phyloP scores from a whole-genome alignment of 805 yeast species.

The Candida morakotiae region DNA sequence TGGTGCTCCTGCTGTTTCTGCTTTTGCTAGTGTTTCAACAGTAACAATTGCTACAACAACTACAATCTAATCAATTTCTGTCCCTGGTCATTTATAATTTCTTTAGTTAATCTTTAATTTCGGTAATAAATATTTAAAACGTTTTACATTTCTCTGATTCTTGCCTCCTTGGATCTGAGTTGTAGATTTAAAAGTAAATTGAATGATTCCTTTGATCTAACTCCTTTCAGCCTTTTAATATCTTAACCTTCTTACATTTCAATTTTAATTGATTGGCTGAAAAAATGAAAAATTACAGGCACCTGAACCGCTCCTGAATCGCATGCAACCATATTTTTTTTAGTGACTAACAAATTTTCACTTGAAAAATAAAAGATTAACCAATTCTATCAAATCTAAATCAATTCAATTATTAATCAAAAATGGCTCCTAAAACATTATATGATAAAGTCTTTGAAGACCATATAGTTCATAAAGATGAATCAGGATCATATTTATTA shows the following conservation, averaged over 20 bases:
- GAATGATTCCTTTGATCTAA: too few species aligned
- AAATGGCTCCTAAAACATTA: constrained; percentile 58
- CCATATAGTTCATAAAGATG: constrained; percentile 88
- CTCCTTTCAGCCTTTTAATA: too few species aligned
- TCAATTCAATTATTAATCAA: too few species aligned
- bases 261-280: neutral
- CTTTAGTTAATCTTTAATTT: neutral
- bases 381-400: too few species aligned
- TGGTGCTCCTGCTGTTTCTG: neutral
- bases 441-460: constrained; percentile 96
- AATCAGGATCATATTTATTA: constrained; percentile 78
- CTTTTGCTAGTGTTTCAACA: neutral
- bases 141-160: neutral
- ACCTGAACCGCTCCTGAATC: constrained; percentile 4
- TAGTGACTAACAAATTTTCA: constrained; percentile 3
- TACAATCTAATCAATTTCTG: neutral
- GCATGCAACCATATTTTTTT: neutral
- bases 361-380: too few species aligned
- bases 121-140: neutral
- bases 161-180: neutral
- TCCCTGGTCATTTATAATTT: neutral
- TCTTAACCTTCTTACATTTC: constrained; percentile 1
- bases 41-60: neutral
- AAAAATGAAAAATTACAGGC: neutral
- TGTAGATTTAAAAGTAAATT: too few species aligned